These are phyloP conservation scores for Penicillium thymicola DNA, from an alignment of 2,329 filamentous ascomycete species.

Conservation along the genomic window DNA sequence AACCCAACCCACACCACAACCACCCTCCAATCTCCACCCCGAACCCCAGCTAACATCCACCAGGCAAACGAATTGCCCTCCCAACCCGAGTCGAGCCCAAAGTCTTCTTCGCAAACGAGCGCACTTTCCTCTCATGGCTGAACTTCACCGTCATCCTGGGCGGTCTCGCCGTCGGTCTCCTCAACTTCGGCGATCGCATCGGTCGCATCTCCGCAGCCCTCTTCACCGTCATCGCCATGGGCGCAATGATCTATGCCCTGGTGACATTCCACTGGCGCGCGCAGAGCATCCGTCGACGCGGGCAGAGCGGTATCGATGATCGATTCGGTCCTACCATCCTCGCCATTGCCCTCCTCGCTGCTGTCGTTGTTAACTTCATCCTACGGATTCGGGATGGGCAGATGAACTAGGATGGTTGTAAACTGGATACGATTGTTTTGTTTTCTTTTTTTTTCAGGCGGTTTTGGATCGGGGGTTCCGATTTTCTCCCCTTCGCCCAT, in stretches of 20 bases:
- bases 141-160: slow-evolving; percentile 99
- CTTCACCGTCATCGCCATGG: slow-evolving; percentile 92
- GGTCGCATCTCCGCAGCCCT: slow-evolving; percentile 91
- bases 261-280: slow-evolving; percentile 97
- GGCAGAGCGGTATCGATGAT: slow-evolving; percentile 95
- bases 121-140: slow-evolving; percentile 98
- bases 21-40: background rate
- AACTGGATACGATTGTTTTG: background rate
- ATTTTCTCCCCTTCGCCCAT: background rate
- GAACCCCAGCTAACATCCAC: slow-evolving; percentile 7
- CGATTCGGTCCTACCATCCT: slow-evolving; percentile 88
- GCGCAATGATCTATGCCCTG: slow-evolving; percentile 91
- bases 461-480: background rate
- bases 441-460: background rate
- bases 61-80: slow-evolving; percentile 97
- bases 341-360: slow-evolving; percentile 78
- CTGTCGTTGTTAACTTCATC: slow-evolving; percentile 95
- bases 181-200: slow-evolving; percentile 95
- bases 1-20: background rate
- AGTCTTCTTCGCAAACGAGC: slow-evolving; percentile 99
- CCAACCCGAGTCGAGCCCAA: slow-evolving; percentile 98
- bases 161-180: slow-evolving; percentile 90
- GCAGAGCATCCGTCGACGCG: slow-evolving; percentile 83
- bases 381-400: slow-evolving; percentile 53
- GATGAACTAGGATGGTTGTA: slow-evolving; percentile 9